These are phyloP conservation scores for Mycogone perniciosa DNA, from an alignment of 2,329 filamentous ascomycete species.

Conservation along the genomic window DNA sequence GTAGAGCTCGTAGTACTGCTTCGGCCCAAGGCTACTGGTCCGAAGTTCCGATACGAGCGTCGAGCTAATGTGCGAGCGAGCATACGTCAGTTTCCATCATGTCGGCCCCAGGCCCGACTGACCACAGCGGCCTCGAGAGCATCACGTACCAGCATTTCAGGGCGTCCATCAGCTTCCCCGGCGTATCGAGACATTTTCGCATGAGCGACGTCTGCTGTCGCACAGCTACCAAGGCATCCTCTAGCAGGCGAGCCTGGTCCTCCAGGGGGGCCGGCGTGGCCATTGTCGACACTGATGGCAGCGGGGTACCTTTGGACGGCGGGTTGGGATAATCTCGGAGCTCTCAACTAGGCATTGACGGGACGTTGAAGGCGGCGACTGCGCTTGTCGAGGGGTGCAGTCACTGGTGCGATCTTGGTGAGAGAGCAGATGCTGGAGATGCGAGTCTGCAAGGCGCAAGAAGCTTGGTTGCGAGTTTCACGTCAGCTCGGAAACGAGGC, in stretches of 20 bases:
- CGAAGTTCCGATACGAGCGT: constrained; percentile 97
- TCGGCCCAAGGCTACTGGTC: constrained; percentile 93
- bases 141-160: constrained; percentile 90
- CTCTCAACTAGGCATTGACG: constrained; percentile 22
- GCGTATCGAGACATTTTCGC: constrained; percentile 95
- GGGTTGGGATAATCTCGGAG: constrained; percentile 5
- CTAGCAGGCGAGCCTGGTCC: constrained; percentile 85
- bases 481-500: constrained; percentile 7
- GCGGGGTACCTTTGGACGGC: constrained; percentile 27
- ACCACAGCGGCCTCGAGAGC: not conserved
- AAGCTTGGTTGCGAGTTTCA: constrained; percentile 8
- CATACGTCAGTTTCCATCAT: constrained; percentile 9
- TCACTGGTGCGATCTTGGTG: constrained; percentile 1
- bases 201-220: constrained; percentile 95
- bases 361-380: constrained; percentile 13
- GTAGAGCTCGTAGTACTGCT: constrained; percentile 99
- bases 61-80: constrained; percentile 54
- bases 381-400: constrained; percentile 6
- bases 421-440: not conserved
- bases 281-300: constrained; percentile 26
- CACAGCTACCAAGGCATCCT: constrained; percentile 94
- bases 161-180: constrained; percentile 98
- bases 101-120: not conserved
- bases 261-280: constrained; percentile 59
- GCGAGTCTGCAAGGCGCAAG: constrained; percentile 9